phyloP scores from a whole-genome alignment of 768 basidiomycete species.

The Pulveroboletus sp. region DNA sequence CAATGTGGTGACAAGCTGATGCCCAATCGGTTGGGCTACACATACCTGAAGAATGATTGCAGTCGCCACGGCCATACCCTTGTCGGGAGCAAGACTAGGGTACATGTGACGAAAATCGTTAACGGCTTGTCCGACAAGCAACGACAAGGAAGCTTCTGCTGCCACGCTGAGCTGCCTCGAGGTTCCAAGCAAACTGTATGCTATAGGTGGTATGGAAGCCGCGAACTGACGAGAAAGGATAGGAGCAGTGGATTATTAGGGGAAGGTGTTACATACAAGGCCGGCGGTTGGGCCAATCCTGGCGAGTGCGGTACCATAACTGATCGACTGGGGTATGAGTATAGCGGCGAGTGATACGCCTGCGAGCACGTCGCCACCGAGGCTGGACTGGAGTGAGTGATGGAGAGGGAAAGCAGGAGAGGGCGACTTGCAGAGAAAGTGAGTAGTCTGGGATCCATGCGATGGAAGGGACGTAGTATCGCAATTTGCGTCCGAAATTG shows the following conservation, averaged over 20 bases:
- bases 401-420: not conserved
- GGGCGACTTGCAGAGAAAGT: conserved; percentile 51
- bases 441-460: conserved; percentile 81
- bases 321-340: conserved; percentile 84
- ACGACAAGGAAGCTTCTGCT: conserved; percentile 83
- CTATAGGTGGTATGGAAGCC: conserved; percentile 80
- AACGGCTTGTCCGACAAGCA: conserved; percentile 85
- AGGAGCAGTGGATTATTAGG: not conserved
- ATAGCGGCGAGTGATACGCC: conserved; percentile 84
- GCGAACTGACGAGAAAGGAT: conserved; percentile 52
- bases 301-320: conserved; percentile 86
- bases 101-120: conserved; percentile 57
- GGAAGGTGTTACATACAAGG: conserved; percentile 48
- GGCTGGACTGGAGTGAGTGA: conserved; percentile 30
- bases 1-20: too few relatives aligned
- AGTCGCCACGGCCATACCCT: conserved; percentile 66
- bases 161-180: conserved; percentile 79
- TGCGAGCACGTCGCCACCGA: conserved; percentile 72
- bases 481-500: conserved; percentile 46
- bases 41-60: conserved; percentile 80
- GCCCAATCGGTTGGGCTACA: too few relatives aligned
- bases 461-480: conserved; percentile 75
- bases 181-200: conserved; percentile 87
- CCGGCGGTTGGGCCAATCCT: conserved; percentile 83
- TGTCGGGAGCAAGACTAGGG: conserved; percentile 38